Evolutionary conservation across 1,284 basidiomycete genomes (phyloP), one percentile per base, ranked within the genome.

Genomic region (Ganoderma multipileum): DNA sequence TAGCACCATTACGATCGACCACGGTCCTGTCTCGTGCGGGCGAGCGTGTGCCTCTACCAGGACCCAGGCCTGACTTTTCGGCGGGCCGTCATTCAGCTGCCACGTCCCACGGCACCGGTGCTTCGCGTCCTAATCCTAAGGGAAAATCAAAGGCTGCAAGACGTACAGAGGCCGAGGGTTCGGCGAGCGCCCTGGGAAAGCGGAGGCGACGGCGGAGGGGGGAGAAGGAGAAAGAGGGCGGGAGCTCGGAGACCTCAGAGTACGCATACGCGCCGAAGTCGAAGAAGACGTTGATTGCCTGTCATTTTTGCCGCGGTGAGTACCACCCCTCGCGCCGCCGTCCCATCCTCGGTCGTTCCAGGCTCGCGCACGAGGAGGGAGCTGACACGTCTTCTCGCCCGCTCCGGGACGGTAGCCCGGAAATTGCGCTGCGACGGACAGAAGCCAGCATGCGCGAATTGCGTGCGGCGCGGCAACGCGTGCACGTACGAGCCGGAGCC

Each of bases 251-350:
- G 70, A 67, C 71, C 63, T 73, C 72, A 33, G 75, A 74, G 63
- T 68, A 69, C 50, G 71, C 74, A 30, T 70, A 72, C 33, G 64
- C 72, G 63, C 73, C 75, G 65, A 81, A 79, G 72, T 75, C 80
- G 57, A 82, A 82, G 75, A 89, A 89, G 80, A 87, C 85, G 36
- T 79, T 81, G 42, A 84, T 89, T 47, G 91, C 91, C 67, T 93
- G 91, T 81, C 81, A 90, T 78, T 91, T 91, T 77, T 93, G 91
- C 81, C 84, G 91, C 85, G 83, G 91, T 89, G 78, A 83, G 88
- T 74, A 26, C 18, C 16, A 52, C 33, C 59, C 38, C 47, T 69
- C 61, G 62, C 36, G 11, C 23, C 30, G 20, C 20, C 33, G 62
- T 11, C 61, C 26, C 16, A 33, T 42, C 60, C 55, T 60, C 54